Evolutionary conservation across 805 yeast genomes (phyloP).

Genomic region (Starmerella apicola): DNA sequence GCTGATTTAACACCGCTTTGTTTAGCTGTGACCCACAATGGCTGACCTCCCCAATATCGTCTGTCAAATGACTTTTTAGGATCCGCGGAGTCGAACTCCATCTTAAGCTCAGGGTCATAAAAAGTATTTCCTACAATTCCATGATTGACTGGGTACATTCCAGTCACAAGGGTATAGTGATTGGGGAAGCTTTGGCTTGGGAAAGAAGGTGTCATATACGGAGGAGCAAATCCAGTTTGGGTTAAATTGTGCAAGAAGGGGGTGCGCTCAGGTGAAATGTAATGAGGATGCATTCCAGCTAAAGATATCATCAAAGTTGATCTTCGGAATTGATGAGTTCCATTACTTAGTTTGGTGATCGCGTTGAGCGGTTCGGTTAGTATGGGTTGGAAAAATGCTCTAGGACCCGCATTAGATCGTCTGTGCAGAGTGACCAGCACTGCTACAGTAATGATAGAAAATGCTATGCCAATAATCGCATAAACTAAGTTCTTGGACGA

Average conservation of each 20-base stretch:
- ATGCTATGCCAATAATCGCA: conserved; percentile 4
- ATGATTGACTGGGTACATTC: conserved; percentile 68
- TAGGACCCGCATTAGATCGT: background rate
- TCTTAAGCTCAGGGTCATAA: conserved; percentile 44
- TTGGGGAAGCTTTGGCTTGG: conserved; percentile 87
- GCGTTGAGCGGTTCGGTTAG: conserved; percentile 10
- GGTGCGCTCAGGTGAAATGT: conserved; percentile 50
- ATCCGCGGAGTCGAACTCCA: conserved; percentile 52
- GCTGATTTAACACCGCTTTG: conserved; percentile 51
- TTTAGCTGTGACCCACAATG: conserved; percentile 70
- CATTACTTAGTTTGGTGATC: conserved; percentile 32
- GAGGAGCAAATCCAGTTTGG: conserved; percentile 45
- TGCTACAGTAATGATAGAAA: conserved; percentile 7
- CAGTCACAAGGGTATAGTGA: conserved; percentile 85
- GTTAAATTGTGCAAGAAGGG: conserved; percentile 57
- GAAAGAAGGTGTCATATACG: conserved; percentile 76
- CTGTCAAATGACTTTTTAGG: conserved; percentile 39
- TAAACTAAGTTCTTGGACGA: conserved; percentile 5
- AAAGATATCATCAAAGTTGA: conserved; percentile 69
- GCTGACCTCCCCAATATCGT: conserved; percentile 86
- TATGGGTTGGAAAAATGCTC: background rate
- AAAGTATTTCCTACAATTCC: conserved; percentile 81
- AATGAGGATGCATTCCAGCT: conserved; percentile 88
- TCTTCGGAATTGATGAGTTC: conserved; percentile 59
- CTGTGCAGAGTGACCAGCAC: conserved; percentile 2